Evolutionary conservation across 345 rosid genomes (phyloP).

Genomic region (Carallia pectinifolia): DNA sequence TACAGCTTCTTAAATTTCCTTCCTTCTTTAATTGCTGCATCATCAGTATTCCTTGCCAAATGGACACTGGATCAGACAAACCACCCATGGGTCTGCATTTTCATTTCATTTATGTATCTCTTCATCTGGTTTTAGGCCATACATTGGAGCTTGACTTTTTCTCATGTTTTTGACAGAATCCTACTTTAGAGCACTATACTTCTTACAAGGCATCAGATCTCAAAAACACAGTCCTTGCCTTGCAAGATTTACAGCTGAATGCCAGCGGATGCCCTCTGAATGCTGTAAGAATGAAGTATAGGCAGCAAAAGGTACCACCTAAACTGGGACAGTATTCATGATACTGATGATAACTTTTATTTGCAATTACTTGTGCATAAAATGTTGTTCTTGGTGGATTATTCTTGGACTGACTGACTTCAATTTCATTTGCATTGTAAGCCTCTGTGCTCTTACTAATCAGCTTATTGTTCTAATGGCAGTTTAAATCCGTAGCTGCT

Average conservation of each 20-base stretch:
- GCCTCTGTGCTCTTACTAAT: conserved; percentile 5
- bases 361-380: neutral
- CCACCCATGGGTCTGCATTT: conserved; percentile 80
- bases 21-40: conserved; percentile 86
- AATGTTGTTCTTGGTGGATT: too few species aligned
- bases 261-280: conserved; percentile 58
- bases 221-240: conserved; percentile 45
- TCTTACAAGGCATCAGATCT: conserved; percentile 63
- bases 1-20: conserved; percentile 57
- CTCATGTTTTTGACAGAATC: conserved; percentile 43
- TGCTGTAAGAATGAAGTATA: conserved; percentile 70
- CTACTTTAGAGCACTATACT: conserved; percentile 76
- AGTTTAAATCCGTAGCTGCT: conserved; percentile 77
- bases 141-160: neutral
- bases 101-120: conserved; percentile 10
- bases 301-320: conserved; percentile 65
- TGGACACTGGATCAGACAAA: conserved; percentile 83
- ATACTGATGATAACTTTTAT: neutral
- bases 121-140: conserved; percentile 3
- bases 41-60: conserved; percentile 85
- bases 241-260: conserved; percentile 72
- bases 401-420: too few species aligned
- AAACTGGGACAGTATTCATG: neutral
- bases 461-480: conserved; percentile 21
- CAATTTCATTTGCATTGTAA: too few species aligned